Evolutionary conservation across 1,284 basidiomycete species (phyloP).

Genomic region (Ganoderma leucocontextum): DNA sequence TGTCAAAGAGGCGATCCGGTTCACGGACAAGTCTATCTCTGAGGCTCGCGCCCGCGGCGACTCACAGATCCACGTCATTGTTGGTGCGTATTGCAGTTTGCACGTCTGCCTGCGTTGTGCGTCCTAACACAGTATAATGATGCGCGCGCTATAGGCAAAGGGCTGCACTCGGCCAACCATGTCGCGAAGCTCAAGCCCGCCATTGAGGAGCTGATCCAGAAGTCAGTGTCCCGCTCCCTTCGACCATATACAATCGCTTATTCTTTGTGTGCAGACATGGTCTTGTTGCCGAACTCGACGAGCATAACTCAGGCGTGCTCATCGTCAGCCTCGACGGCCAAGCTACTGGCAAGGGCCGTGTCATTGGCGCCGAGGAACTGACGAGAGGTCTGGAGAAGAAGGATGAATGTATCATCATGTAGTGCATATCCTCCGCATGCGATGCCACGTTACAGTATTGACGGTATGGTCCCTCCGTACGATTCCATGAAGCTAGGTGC

Average conservation of each 20-base stretch:
- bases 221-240: slow-evolving; percentile 52
- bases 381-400: slow-evolving; percentile 59
- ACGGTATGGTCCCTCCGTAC: not conserved
- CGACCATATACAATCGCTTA: not conserved
- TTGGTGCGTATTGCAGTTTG: slow-evolving; percentile 61
- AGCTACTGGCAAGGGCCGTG: slow-evolving; percentile 52
- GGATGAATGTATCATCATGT: slow-evolving; percentile 79
- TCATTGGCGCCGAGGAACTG: slow-evolving; percentile 68
- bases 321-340: slow-evolving; percentile 75
- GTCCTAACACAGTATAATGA: not conserved
- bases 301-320: slow-evolving; percentile 86
- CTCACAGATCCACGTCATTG: slow-evolving; percentile 83
- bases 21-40: slow-evolving; percentile 74
- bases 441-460: not conserved
- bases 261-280: slow-evolving; percentile 59
- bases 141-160: slow-evolving; percentile 52
- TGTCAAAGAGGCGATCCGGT: slow-evolving; percentile 89
- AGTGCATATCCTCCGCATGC: not conserved
- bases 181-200: slow-evolving; percentile 94
- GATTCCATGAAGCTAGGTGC: not conserved
- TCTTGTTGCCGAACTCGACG: slow-evolving; percentile 82
- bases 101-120: slow-evolving; percentile 3
- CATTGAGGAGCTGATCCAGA: slow-evolving; percentile 87
- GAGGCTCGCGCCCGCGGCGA: slow-evolving; percentile 74
- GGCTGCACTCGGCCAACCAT: slow-evolving; percentile 85